Base-by-base conservation (phyloP, 371 early-diverging fungal genomes). In the Lichtheimia hyalospora region DNA sequence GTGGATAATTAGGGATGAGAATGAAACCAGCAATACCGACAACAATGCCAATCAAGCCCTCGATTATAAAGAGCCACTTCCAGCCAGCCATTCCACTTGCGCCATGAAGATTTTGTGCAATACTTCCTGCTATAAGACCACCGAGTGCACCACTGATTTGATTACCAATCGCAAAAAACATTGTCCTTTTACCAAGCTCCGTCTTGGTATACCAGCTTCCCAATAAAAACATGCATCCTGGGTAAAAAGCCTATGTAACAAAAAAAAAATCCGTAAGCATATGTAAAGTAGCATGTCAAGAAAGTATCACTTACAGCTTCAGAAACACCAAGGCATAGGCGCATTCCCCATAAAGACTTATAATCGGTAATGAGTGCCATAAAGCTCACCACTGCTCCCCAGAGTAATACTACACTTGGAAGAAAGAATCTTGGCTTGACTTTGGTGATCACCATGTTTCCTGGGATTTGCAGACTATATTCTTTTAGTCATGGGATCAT, bases 131-230 rank as follows among this genome's bases (percentile, higher is more conserved):
- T 2, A 49, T 57, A 0, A 48, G 28, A 25, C 65, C 65, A 56
- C 60, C 53, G 52, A 64, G 60, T 3, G 65, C 65, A 42, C 61
- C 58, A 20, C 46, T 52, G 77, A 52, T 27, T n/a, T 34, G 43
- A 28, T 55, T 28, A 18, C 63, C 61, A 23, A 54, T 52, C 44
- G 60, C 39, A 20, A 57, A 57, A 80, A 67, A 62, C 81, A 85
- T 87, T 1, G 87, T 81, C 53, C 93, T 85, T 44, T 77, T 73
- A 10, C 89, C 87, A 34, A 83, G 75, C 65, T 94, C 95, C 28
- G 78, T 67, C 16, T 84, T 79, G 25, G 82, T 82, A 60, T 93
- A 94, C 86, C 92, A 94, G 50, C 82, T 79, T 18, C 91, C 87
- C 34, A 92, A 70, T 64, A 87, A 84, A 50, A 80, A 89, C 12